Evolutionary conservation across 2,329 filamentous ascomycete genomes (phyloP).

Genomic region (Clarireedia paspali): DNA sequence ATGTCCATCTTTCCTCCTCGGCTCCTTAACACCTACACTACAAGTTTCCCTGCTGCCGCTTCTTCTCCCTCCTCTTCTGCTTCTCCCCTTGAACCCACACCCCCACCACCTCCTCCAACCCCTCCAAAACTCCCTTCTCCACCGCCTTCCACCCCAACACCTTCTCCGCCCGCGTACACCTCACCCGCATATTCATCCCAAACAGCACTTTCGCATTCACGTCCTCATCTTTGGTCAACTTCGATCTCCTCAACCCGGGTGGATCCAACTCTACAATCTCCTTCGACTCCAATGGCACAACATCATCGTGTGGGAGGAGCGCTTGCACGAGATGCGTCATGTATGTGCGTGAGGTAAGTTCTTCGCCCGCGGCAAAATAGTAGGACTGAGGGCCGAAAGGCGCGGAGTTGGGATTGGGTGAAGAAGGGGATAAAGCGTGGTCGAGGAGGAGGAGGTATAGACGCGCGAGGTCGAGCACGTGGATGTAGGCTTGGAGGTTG

Average conservation of each 20-base stretch:
- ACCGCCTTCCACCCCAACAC: neutral
- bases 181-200: constrained; percentile 9
- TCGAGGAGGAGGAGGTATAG: constrained; percentile 10
- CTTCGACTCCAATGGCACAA: neutral
- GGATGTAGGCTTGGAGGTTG: constrained; percentile 11
- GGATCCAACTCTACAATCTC: neutral
- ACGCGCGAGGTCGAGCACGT: constrained; percentile 13
- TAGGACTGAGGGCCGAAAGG: constrained; percentile 11
- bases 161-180: constrained; percentile 4
- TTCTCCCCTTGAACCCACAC: neutral
- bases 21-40: neutral
- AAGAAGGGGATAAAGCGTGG: constrained; percentile 1
- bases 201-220: neutral
- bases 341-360: constrained; percentile 1
- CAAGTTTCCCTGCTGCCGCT: neutral
- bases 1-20: neutral
- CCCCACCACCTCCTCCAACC: neutral
- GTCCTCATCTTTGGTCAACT: neutral
- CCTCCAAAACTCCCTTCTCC: neutral
- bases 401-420: neutral
- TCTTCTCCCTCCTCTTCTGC: neutral
- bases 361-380: constrained; percentile 11
- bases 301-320: neutral
- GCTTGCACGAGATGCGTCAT: constrained; percentile 2
- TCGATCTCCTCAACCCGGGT: neutral